A percentile compares a stretch with the other conserved stretches of the same genome.
Evolutionary conservation across 208 protist genomes (phyloP).

Genomic region (Leptomonas seymouri): DNA sequence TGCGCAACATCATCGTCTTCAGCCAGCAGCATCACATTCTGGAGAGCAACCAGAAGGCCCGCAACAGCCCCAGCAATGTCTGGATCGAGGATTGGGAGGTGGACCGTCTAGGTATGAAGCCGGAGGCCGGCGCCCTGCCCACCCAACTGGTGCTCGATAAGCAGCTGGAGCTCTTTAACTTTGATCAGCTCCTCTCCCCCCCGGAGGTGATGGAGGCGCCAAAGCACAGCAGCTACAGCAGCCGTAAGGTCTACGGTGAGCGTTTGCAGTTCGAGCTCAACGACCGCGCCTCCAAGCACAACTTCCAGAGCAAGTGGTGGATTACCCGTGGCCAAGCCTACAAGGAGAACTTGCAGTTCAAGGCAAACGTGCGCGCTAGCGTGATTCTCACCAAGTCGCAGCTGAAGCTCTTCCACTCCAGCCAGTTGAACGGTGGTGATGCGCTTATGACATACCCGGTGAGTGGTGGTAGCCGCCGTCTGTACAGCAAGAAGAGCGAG

Average conservation of each 20-base stretch:
- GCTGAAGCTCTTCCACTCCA: slow-evolving; percentile 80
- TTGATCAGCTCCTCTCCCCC: slow-evolving; percentile 81
- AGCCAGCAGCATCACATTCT: slow-evolving; percentile 88
- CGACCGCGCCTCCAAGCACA: slow-evolving; percentile 84
- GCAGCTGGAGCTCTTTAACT: slow-evolving; percentile 89
- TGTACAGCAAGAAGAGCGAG: slow-evolving; percentile 77
- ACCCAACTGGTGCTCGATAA: slow-evolving; percentile 82
- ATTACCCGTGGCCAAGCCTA: slow-evolving; percentile 70
- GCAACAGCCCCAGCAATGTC: slow-evolving; percentile 85
- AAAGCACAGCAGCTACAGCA: slow-evolving; percentile 89
- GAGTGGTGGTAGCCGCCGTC: slow-evolving; percentile 72
- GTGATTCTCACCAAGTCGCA: slow-evolving; percentile 75
- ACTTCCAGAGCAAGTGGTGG: slow-evolving; percentile 88
- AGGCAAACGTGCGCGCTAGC: slow-evolving; percentile 62
- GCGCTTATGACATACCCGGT: slow-evolving; percentile 73
- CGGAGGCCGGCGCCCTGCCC: slow-evolving; percentile 66
- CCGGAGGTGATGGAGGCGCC: slow-evolving; percentile 87
- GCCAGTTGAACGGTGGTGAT: slow-evolving; percentile 77
- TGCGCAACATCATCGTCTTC: slow-evolving; percentile 79
- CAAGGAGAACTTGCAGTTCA: slow-evolving; percentile 85
- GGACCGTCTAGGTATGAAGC: slow-evolving; percentile 63
- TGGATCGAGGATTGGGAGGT: slow-evolving; percentile 92
- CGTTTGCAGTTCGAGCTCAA: slow-evolving; percentile 89
- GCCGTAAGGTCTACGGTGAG: slow-evolving; percentile 79
- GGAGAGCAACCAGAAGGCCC: slow-evolving; percentile 86